A percentile compares a stretch with the other conserved stretches of the same genome.
These are phyloP conservation scores for Penicillium sp. DNA, from an alignment of 2,329 filamentous ascomycete genomes.

Conservation along the genomic window DNA sequence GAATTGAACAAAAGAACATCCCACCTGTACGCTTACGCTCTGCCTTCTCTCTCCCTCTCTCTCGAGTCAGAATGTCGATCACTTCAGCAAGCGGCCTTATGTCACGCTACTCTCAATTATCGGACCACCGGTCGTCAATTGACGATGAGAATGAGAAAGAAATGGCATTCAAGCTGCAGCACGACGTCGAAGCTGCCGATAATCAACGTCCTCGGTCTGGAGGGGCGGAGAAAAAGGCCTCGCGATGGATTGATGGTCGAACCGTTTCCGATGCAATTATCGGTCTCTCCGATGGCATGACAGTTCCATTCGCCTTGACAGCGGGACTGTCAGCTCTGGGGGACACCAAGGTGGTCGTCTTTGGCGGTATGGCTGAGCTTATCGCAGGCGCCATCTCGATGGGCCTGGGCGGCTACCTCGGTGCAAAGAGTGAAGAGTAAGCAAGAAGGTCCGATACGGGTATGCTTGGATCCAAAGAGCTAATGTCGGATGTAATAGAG, in stretches of 20 bases:
- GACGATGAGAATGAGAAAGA: constrained; percentile 33
- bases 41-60: not conserved
- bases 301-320: constrained; percentile 72
- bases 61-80: constrained; percentile 24
- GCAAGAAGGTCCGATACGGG: not conserved
- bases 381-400: constrained; percentile 71
- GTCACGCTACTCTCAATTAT: constrained; percentile 24
- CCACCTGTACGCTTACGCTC: not conserved
- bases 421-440: constrained; percentile 47
- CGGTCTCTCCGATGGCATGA: constrained; percentile 71
- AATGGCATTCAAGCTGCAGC: constrained; percentile 11
- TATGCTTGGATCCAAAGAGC: not conserved
- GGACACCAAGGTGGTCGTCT: constrained; percentile 61
- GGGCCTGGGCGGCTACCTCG: constrained; percentile 69
- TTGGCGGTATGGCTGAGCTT: constrained; percentile 67
- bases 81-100: constrained; percentile 26
- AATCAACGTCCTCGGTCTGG: constrained; percentile 2
- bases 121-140: constrained; percentile 11
- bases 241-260: constrained; percentile 31
- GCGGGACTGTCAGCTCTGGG: constrained; percentile 60
- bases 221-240: constrained; percentile 20
- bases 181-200: constrained; percentile 13
- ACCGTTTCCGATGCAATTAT: constrained; percentile 59
- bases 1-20: not conserved
- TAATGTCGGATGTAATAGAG: constrained; percentile 17